Base-by-base conservation (phyloP, 108 stramenopile species). In the Aurantiochytrium sp. region DNA sequence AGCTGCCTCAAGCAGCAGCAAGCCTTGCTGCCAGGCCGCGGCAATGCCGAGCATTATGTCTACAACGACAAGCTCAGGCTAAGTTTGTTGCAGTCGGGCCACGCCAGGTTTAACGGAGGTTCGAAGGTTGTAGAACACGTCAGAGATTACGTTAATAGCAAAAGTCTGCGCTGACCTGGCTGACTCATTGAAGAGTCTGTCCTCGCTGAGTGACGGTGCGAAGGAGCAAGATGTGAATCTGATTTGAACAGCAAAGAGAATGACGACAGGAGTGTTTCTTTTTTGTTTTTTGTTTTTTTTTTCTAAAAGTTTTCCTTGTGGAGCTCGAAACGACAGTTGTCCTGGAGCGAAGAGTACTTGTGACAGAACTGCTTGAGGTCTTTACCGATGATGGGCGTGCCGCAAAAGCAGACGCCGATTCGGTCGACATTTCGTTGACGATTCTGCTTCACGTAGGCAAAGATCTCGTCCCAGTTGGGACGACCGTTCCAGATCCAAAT, bases 361-460 rank as follows among this genome's bases (percentile, higher is more conserved):
- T 69, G 64, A 76, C 89, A 89, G 55, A 58, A 44, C 55, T 64
- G 23, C 60, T 69, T 51, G 44, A 91, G 60, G 25, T 87, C 91
- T 47, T 60, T 87, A 43, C 90, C 92, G 55, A 93, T 91, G 44
- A 59, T 90, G 5, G 91, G 88, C 28, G 92, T 59, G 12, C 92
- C 92, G 72, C 92, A 93, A 87, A 91, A 93, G 89, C 91, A 91
- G 51, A 93, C 91, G 28, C 92, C 92, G 58, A 93, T 88, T 43
- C 90, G 51, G 2, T 25, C 4, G 72, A 88, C 72, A 14, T 88
- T 57, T 8, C 58, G 60, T 16, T 83, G 76, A 45, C 76, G 76
- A 23, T 53, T 23, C 28, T 83, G 49, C 49, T 53, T 47, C n/a
- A 83, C 76, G 25, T 47, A 47, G 0, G 45, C 49, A 45, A 92